These are phyloP conservation scores for Alternaria ventricosa DNA, from an alignment of 2,329 filamentous ascomycete species.

Conservation along the genomic window DNA sequence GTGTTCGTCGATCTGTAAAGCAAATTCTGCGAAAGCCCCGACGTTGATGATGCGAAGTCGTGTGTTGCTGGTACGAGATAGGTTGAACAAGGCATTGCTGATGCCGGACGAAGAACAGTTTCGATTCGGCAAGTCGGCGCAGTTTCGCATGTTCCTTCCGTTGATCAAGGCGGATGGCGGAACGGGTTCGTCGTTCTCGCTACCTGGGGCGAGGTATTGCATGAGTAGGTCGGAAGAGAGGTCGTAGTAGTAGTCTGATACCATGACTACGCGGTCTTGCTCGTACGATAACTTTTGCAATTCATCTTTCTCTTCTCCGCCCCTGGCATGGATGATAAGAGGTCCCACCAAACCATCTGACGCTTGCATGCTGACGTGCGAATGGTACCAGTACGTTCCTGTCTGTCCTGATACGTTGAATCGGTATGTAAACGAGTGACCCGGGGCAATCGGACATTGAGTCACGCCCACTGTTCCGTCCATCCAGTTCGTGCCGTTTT, in stretches of 20 bases:
- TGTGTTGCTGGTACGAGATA: conserved; percentile 65
- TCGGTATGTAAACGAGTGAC: conserved; percentile 39
- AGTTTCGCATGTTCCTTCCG: conserved; percentile 48
- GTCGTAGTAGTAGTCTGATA: conserved; percentile 74
- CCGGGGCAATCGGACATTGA: conserved; percentile 64
- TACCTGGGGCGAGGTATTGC: conserved; percentile 59
- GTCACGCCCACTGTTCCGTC: conserved; percentile 63
- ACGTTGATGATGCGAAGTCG: conserved; percentile 71
- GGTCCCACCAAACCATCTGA: conserved; percentile 51
- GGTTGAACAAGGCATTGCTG: conserved; percentile 38
- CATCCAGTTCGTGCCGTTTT: conserved; percentile 52
- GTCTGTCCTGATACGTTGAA: conserved; percentile 47
- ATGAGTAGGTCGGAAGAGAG: conserved; percentile 55
- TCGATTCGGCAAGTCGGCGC: conserved; percentile 44
- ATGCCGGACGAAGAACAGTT: conserved; percentile 45
- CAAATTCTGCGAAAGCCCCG: conserved; percentile 51
- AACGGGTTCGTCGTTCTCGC: conserved; percentile 64
- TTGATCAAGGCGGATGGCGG: conserved; percentile 55
- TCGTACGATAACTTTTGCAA: conserved; percentile 52
- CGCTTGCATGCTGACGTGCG: conserved; percentile 52
- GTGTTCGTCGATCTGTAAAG: conserved; percentile 53
- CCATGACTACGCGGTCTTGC: conserved; percentile 66
- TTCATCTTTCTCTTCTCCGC: conserved; percentile 48
- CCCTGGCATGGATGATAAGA: conserved; percentile 45
- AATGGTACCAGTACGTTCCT: conserved; percentile 45